Conservation (phyloP, 106 monocot species). For the Dendrobium huoshanense region DNA sequence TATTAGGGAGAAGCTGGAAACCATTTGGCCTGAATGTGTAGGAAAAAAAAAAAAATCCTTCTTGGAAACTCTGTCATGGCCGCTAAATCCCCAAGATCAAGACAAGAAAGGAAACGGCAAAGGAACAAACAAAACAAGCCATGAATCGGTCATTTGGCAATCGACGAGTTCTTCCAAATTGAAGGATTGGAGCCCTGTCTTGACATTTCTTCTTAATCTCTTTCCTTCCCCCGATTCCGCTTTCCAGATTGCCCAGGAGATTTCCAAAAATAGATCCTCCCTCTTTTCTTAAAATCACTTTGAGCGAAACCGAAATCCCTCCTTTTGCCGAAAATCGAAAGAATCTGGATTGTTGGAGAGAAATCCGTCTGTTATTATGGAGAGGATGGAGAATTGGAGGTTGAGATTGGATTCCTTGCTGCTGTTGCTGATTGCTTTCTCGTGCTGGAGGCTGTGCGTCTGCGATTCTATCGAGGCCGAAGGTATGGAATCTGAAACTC, state of each 20-base stretch:
- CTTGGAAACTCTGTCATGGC: no score
- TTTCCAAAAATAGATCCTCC: neutral
- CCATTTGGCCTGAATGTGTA: no score
- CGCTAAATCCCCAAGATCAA: no score
- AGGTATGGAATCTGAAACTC: constrained; percentile 33
- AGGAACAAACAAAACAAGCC: neutral
- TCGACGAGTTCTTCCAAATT: neutral
- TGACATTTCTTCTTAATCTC: neutral
- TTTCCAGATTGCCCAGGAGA: neutral
- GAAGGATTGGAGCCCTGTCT: neutral
- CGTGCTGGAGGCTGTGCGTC: constrained; percentile 20
- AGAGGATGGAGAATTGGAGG: constrained; percentile 29
- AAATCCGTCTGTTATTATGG: neutral
- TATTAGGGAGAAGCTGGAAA: no score
- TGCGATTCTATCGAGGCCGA: constrained; percentile 42
- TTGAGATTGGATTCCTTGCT: neutral
- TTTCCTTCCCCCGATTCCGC: neutral
- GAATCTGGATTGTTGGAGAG: neutral
- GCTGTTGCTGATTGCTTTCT: constrained; percentile 24
- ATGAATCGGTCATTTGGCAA: neutral
- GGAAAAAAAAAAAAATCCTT: no score
- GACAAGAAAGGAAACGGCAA: neutral
- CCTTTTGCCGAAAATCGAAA: neutral
- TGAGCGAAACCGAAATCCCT: neutral
- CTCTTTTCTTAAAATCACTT: neutral